phyloP scores from a whole-genome alignment of 495 filamentous ascomycete species.

The Cudoniella acicularis region DNA sequence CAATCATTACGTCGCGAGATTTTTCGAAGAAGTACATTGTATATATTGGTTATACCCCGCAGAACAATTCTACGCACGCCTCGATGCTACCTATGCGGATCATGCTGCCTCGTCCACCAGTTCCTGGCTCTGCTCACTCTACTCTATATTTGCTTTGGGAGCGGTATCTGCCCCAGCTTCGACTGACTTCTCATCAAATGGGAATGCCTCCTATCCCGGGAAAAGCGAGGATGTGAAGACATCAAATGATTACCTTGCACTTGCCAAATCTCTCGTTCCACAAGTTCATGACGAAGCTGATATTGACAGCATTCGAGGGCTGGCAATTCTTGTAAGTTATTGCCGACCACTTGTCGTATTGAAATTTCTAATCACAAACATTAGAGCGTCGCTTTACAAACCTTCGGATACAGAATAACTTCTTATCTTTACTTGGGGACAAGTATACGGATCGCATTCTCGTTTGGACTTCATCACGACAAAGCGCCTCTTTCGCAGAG shows the following conservation, averaged over 20 bases:
- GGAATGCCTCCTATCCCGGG: background rate
- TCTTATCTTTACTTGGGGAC: conserved; percentile 32
- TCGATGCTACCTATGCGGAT: conserved; percentile 13
- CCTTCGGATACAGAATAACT: conserved; percentile 26
- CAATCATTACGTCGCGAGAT: conserved; percentile 10
- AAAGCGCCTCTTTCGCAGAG: conserved; percentile 21
- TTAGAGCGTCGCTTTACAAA: conserved; percentile 28
- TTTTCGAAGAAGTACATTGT: conserved; percentile 16
- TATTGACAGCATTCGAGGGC: conserved; percentile 28
- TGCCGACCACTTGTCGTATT: too few relatives aligned
- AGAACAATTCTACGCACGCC: conserved; percentile 9
- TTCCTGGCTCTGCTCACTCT: conserved; percentile 20
- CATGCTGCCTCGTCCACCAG: background rate
- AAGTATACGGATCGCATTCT: conserved; percentile 30
- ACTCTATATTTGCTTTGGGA: conserved; percentile 18
- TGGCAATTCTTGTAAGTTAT: conserved; percentile 27
- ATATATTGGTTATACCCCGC: conserved; percentile 14
- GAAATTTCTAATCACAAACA: too few relatives aligned
- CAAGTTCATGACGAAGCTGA: conserved; percentile 30
- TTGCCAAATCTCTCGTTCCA: conserved; percentile 29
- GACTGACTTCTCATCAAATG: too few relatives aligned
- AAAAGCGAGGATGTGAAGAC: conserved; percentile 17
- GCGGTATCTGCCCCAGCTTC: conserved; percentile 5
- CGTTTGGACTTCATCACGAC: conserved; percentile 29
- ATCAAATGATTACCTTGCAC: conserved; percentile 23